Evolutionary conservation across 495 filamentous ascomycete species (phyloP), one percentile per base, ranked within the genome.

Genomic region (Penicillium lividum): DNA sequence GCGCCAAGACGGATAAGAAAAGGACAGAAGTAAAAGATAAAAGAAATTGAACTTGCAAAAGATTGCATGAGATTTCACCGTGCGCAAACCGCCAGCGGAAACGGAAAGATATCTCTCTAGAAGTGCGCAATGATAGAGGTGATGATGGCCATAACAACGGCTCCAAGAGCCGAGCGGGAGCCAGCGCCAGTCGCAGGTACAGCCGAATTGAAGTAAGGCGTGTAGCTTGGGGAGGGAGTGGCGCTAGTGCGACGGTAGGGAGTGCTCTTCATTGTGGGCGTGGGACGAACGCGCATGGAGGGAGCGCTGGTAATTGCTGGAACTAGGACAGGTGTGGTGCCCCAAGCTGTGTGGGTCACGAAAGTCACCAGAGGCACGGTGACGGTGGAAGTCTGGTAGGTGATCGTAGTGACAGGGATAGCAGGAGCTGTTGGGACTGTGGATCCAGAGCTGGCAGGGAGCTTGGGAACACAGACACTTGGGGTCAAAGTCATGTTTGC

Each of bases 341-440:
- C 70, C 13, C 61, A 67, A 11, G 69, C 68, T 42, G 75, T 75
- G 60, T 68, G 67, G 45, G 88, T 91, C 45, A 80, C 82, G 80
- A 92, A 90, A 62, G 72, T 75, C 51, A 93, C 84, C 69, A 89
- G 86, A n/a, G 90, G 90, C 45, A 92, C 86, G 46, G 84, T 87
- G 61, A 89, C 68, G 56, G 86, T 91, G 75, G 71, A 76, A 68
- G 89, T 72, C 36, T 74, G 84, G 66, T 75, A 79, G 40, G 80
- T 82, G 70, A 90, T 80, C 47, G 87, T 89, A 15, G 86, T 89
- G 67, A 74, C 80, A 46, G 86, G 81, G 25, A 73, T 63, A 29
- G 71, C 40, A 38, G 77, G 58, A 9, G 57, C 58, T 11, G 60
- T 57, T 18, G 65, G 56, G 16, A 73, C 76, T 56, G 81, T 73